Evolutionary conservation across 78 protist genomes (phyloP).

Genomic region (Planoprotostelium fungivorum): DNA sequence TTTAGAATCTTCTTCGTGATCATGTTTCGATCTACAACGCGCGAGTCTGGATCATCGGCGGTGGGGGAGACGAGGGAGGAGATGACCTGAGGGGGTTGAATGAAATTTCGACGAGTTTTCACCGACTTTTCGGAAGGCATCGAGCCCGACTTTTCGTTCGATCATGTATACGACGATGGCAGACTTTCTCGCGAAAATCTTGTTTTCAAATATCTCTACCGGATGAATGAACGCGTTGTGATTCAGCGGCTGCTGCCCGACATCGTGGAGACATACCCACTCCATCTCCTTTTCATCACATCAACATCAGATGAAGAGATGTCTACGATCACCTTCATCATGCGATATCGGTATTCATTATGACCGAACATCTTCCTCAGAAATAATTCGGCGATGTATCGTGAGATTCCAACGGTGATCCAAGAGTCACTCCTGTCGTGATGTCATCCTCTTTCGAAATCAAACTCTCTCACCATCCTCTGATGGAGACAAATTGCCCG

Average conservation of each 20-base stretch:
- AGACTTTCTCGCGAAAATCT: slow-evolving; percentile 21
- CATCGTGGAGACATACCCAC: slow-evolving; percentile 27
- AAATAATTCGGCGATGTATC: slow-evolving; percentile 21
- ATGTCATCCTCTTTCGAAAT: slow-evolving; percentile 1
- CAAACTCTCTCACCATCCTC: slow-evolving; percentile 38
- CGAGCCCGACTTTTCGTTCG: slow-evolving; percentile 34
- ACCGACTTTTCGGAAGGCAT: slow-evolving; percentile 30
- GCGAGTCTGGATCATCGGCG: neutral
- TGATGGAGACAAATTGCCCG: slow-evolving; percentile 14
- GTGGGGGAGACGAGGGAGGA: neutral
- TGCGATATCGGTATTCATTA: slow-evolving; percentile 26
- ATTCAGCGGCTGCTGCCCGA: slow-evolving; percentile 27
- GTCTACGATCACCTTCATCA: neutral
- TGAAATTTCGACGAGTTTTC: neutral
- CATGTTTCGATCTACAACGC: neutral
- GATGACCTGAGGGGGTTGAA: neutral
- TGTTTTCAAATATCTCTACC: slow-evolving; percentile 11
- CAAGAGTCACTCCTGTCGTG: neutral
- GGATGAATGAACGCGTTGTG: slow-evolving; percentile 22
- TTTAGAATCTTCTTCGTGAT: slow-evolving; percentile 46
- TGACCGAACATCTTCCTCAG: slow-evolving; percentile 36
- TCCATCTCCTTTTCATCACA: slow-evolving; percentile 16
- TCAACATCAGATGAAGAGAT: neutral
- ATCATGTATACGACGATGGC: slow-evolving; percentile 51
- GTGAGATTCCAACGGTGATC: slow-evolving; percentile 11